phyloP scores from a whole-genome alignment of 805 yeast genomes.

The Saccharomycopsis schoenii region DNA sequence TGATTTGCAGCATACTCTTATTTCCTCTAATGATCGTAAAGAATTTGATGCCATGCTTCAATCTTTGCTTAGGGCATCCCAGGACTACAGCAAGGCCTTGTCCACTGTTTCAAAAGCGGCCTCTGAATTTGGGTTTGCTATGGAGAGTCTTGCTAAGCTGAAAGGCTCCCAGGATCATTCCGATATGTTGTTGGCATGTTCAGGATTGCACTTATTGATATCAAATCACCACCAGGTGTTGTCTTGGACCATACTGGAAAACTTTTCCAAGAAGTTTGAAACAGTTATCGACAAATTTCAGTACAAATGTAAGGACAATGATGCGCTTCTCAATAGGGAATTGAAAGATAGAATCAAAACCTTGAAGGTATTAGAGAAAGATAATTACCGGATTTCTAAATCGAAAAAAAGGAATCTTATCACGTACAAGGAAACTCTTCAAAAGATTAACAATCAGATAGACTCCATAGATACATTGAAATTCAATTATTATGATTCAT shows the following conservation, averaged over 20 bases:
- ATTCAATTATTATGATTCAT: slow-evolving; percentile 60
- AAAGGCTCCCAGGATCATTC: slow-evolving; percentile 52
- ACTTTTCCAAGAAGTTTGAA: slow-evolving; percentile 45
- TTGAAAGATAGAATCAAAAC: slow-evolving; percentile 42
- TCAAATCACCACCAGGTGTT: slow-evolving; percentile 72
- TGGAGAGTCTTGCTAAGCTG: slow-evolving; percentile 53
- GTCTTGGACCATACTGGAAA: slow-evolving; percentile 43
- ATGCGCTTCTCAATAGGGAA: slow-evolving; percentile 42
- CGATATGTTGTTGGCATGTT: slow-evolving; percentile 59
- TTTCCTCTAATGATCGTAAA: slow-evolving; percentile 51
- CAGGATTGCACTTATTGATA: slow-evolving; percentile 67
- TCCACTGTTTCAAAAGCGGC: slow-evolving; percentile 45
- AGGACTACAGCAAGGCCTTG: slow-evolving; percentile 38
- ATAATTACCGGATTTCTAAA: slow-evolving; percentile 48
- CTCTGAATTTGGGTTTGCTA: slow-evolving; percentile 58
- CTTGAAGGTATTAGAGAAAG: slow-evolving; percentile 51
- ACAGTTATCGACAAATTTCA: slow-evolving; percentile 37
- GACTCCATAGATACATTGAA: slow-evolving; percentile 72
- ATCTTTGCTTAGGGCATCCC: slow-evolving; percentile 38
- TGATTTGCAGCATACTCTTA: slow-evolving; percentile 37
- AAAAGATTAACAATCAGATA: slow-evolving; percentile 60
- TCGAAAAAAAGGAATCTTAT: slow-evolving; percentile 53
- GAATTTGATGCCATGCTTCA: slow-evolving; percentile 39
- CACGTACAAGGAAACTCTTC: slow-evolving; percentile 56
- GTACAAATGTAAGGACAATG: slow-evolving; percentile 35